phyloP scores from a whole-genome alignment of 352 stramenopile genomes.

The Pythium oligandrum region DNA sequence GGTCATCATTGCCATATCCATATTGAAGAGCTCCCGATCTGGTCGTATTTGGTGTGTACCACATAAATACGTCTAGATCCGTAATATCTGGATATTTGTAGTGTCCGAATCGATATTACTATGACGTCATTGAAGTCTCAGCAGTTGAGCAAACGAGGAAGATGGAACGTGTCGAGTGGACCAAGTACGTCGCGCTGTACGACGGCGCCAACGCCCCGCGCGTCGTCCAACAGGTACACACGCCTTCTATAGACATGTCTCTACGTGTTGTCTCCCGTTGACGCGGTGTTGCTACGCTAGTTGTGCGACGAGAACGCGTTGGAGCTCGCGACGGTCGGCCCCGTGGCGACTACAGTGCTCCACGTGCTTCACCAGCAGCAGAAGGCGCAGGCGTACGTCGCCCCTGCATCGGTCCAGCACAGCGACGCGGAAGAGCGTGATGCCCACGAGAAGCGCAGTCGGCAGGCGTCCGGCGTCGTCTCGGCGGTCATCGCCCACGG shows the following conservation, averaged over 20 bases:
- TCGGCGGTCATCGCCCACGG: constrained; percentile 38
- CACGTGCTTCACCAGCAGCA: constrained; percentile 13
- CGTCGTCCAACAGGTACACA: constrained; percentile 11
- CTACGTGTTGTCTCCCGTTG: not conserved
- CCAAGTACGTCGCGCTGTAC: constrained; percentile 17
- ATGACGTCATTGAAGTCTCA: too few relatives aligned
- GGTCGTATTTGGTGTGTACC: too few relatives aligned
- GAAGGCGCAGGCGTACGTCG: constrained; percentile 30
- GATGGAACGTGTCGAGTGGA: constrained; percentile 12
- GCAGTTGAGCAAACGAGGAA: too few relatives aligned
- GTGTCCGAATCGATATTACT: too few relatives aligned
- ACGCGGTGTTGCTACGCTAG: not conserved
- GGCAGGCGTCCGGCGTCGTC: constrained; percentile 37
- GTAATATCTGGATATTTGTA: too few relatives aligned
- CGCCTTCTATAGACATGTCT: not conserved
- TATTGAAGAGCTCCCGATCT: too few relatives aligned
- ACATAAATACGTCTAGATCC: too few relatives aligned
- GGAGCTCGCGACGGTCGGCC: constrained; percentile 2
- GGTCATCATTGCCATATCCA: too few relatives aligned
- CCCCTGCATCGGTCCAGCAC: constrained; percentile 37
- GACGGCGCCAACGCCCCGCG: constrained; percentile 12
- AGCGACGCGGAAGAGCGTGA: constrained; percentile 23
- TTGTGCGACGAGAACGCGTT: constrained; percentile 11
- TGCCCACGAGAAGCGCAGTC: constrained; percentile 30
- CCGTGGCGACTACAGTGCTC: constrained; percentile 9